Conservation (phyloP, 2,329 filamentous ascomycete genomes). For the Geosmithia flava region DNA sequence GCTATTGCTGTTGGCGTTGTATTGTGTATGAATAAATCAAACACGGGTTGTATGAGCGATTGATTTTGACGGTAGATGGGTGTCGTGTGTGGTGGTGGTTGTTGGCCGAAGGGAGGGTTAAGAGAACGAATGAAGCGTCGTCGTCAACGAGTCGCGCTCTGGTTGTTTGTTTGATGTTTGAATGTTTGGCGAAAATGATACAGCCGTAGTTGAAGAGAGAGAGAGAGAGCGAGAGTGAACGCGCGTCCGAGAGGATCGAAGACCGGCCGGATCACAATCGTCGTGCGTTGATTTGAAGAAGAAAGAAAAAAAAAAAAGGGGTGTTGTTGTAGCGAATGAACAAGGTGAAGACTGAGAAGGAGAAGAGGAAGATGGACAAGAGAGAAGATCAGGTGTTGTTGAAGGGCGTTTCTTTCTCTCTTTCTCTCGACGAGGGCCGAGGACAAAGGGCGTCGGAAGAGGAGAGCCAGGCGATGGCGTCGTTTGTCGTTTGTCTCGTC, state of each 20-base stretch:
- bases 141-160: no score
- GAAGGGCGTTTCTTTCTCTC: neutral
- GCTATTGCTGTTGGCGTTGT: no score
- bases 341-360: neutral
- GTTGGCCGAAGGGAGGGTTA: neutral
- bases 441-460: neutral
- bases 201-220: neutral
- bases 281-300: neutral
- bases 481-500: no score
- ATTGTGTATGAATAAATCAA: no score
- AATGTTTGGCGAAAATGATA: neutral
- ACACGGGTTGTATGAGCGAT: no score
- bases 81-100: neutral
- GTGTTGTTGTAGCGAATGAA: no score
- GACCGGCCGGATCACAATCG: neutral
- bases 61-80: no score
- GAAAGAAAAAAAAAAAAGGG: no score
- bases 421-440: neutral
- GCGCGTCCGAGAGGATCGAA: neutral
- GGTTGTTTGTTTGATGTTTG: neutral
- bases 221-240: no score
- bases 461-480: neutral
- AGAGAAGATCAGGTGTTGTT: neutral
- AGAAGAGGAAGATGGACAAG: conserved; percentile 1
- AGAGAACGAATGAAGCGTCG: neutral